phyloP scores from a whole-genome alignment of 2,329 filamentous ascomycete species.

The Cercospora beticola region DNA sequence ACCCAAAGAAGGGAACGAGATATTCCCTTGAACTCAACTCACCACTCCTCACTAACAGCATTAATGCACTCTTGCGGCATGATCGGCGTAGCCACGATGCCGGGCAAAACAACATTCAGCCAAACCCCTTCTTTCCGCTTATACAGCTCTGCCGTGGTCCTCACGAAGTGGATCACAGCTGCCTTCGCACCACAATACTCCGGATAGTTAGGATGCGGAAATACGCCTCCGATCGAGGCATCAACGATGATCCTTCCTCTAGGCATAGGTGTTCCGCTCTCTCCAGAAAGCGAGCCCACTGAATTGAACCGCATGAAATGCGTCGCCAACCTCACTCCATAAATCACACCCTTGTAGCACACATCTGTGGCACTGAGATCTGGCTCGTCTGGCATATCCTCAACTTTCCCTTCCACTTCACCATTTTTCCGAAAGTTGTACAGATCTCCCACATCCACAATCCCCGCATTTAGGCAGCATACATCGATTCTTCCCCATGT shows the following conservation, averaged over 20 bases:
- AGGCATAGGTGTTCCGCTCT: not conserved
- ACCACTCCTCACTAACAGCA: not conserved
- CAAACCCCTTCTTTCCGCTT: constrained; percentile 29
- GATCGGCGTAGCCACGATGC: constrained; percentile 48
- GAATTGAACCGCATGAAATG: constrained; percentile 56
- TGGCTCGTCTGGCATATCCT: constrained; percentile 46
- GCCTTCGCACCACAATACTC: constrained; percentile 56
- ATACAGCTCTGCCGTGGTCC: constrained; percentile 42
- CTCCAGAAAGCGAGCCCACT: constrained; percentile 7
- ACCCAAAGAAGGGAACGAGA: too few species aligned
- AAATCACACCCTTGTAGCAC: constrained; percentile 54
- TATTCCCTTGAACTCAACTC: not conserved
- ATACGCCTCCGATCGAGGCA: constrained; percentile 44
- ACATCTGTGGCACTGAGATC: constrained; percentile 50
- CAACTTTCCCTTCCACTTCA: constrained; percentile 3
- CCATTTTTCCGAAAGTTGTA: constrained; percentile 40
- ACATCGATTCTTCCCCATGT: constrained; percentile 51
- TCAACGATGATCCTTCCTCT: constrained; percentile 9
- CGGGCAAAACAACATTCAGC: constrained; percentile 52
- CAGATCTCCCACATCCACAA: constrained; percentile 48
- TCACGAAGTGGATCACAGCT: constrained; percentile 46
- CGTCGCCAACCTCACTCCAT: constrained; percentile 51
- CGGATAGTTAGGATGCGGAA: constrained; percentile 48
- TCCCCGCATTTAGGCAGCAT: constrained; percentile 53
- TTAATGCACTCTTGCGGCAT: constrained; percentile 48